Evolutionary conservation across 1,139 yeast genomes (phyloP).

Genomic region (Kodamaea derodonti): DNA sequence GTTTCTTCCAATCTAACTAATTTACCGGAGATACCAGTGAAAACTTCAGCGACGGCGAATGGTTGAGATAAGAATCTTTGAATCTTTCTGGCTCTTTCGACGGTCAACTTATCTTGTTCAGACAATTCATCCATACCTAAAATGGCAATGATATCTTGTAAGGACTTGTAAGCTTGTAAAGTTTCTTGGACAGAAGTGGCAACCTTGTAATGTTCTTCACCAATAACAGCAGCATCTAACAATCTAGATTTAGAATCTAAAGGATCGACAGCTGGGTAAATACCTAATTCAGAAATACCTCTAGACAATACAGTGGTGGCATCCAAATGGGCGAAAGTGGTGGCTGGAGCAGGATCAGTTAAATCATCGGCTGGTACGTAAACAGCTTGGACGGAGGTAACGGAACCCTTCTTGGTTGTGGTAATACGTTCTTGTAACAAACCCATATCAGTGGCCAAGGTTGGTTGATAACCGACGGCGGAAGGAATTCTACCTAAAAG

Average conservation of each 20-base stretch:
- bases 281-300: slow-evolving; percentile 99
- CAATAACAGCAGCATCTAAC: slow-evolving; percentile 94
- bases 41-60: slow-evolving; percentile 98
- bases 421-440: slow-evolving; percentile 99
- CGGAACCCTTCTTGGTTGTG: slow-evolving; percentile 99
- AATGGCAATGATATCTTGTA: slow-evolving; percentile 99
- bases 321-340: slow-evolving; percentile 99
- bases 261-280: slow-evolving; percentile 99
- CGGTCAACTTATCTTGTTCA: slow-evolving; percentile 96
- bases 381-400: slow-evolving; percentile 99
- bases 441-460: slow-evolving; percentile 99
- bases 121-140: slow-evolving; percentile 99
- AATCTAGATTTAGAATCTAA: slow-evolving; percentile 99
- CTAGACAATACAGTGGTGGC: slow-evolving; percentile 99
- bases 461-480: slow-evolving; percentile 99
- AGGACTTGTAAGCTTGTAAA: slow-evolving; percentile 98
- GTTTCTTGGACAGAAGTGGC: slow-evolving; percentile 97
- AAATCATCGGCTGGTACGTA: slow-evolving; percentile 99
- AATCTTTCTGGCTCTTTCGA: slow-evolving; percentile 99
- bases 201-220: slow-evolving; percentile 96
- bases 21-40: slow-evolving; percentile 99
- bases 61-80: slow-evolving; percentile 99
- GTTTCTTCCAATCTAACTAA: slow-evolving; percentile 97
- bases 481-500: slow-evolving; percentile 99
- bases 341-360: slow-evolving; percentile 99